Evolutionary conservation across 768 basidiomycete species (phyloP).

Genomic region (Pulveroboletus sp.): DNA sequence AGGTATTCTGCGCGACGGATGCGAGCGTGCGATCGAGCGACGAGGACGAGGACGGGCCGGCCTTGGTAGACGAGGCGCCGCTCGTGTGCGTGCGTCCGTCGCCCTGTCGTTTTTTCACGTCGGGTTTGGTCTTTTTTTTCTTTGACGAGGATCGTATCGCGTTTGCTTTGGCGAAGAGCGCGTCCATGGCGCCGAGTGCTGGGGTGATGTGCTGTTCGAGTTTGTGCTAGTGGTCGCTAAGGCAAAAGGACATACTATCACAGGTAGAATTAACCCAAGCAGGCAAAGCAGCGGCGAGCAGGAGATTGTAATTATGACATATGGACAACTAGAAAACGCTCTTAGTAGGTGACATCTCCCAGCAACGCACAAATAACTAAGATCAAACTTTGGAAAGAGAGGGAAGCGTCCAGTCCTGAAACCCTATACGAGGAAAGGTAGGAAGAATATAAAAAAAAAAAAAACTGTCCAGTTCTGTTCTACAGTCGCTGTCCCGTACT

Average conservation of each 20-base stretch:
- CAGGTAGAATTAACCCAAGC: no score
- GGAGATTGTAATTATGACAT: no score
- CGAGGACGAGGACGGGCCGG: conserved; percentile 16
- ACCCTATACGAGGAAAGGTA: neutral
- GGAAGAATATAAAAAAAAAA: neutral
- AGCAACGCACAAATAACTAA: neutral
- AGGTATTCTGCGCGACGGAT: conserved; percentile 54
- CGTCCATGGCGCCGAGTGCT: conserved; percentile 43
- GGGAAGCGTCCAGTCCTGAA: conserved; percentile 7
- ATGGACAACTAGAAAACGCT: no score
- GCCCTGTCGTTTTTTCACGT: conserved; percentile 5
- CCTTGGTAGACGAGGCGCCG: conserved; percentile 6
- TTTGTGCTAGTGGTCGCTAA: conserved; percentile 1
- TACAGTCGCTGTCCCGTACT: conserved; percentile 24
- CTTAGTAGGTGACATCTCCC: no score
- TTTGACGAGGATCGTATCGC: conserved; percentile 47
- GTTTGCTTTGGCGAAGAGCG: conserved; percentile 67
- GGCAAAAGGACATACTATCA: neutral
- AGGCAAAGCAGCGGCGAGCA: neutral
- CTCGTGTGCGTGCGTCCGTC: conserved; percentile 23
- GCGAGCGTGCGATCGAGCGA: conserved; percentile 45
- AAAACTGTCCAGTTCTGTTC: conserved; percentile 1
- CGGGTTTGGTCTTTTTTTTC: conserved; percentile 33
- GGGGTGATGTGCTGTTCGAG: neutral
- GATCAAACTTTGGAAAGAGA: neutral